These are phyloP conservation scores for Benincasa hispida DNA, from an alignment of 306 rosid species.

Conservation along the genomic window DNA sequence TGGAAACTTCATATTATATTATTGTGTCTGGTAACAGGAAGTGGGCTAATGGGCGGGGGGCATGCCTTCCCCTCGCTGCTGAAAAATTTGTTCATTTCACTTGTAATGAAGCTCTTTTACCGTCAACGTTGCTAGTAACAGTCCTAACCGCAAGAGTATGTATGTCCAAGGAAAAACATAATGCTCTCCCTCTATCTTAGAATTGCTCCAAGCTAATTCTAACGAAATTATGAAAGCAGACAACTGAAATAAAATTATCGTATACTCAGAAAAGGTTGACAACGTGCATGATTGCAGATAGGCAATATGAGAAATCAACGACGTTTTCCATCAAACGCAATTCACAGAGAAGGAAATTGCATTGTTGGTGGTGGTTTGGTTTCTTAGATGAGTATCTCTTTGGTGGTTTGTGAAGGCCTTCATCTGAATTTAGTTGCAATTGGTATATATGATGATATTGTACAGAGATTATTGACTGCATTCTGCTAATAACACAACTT, in stretches of 20 bases:
- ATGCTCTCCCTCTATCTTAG: slow-evolving; percentile 7
- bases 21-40: slow-evolving; percentile 4
- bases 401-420: neutral
- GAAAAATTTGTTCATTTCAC: neutral
- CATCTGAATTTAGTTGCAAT: neutral
- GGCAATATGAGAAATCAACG: neutral
- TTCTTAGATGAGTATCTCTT: neutral
- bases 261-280: slow-evolving; percentile 7
- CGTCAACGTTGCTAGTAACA: neutral
- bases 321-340: neutral
- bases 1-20: neutral
- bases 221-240: neutral
- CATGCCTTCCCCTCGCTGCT: neutral
- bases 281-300: neutral
- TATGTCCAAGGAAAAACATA: slow-evolving; percentile 7
- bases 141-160: neutral
- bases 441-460: slow-evolving; percentile 2
- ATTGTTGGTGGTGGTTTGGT: neutral
- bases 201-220: slow-evolving; percentile 20
- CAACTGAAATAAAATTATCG: slow-evolving; percentile 12
- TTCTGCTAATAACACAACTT: neutral
- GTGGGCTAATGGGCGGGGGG: neutral
- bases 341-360: neutral
- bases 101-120: neutral
- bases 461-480: neutral